phyloP scores from a whole-genome alignment of 441 rosid species.

The Erodium texanum region DNA sequence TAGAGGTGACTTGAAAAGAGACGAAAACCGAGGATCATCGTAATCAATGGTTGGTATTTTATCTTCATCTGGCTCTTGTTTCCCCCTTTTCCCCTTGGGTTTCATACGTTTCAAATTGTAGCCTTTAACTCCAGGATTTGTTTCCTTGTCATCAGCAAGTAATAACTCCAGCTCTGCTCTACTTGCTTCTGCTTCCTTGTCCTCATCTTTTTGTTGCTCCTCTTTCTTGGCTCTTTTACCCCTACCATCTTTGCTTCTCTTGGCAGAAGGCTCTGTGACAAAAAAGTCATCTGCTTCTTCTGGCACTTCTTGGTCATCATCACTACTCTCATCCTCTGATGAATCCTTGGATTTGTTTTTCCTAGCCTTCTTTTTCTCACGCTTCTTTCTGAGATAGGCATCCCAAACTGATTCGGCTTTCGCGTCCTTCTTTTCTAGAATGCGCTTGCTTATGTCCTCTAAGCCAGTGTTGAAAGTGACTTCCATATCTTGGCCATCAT shows the following conservation, averaged over 20 bases:
- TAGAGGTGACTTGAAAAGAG: slow-evolving; percentile 41
- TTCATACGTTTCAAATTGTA: slow-evolving; percentile 58
- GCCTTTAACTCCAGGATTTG: slow-evolving; percentile 49
- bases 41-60: slow-evolving; percentile 54
- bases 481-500: slow-evolving; percentile 73
- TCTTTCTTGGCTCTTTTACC: slow-evolving; percentile 23
- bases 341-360: slow-evolving; percentile 45
- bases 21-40: slow-evolving; percentile 64
- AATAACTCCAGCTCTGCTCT: slow-evolving; percentile 79
- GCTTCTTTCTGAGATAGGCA: slow-evolving; percentile 40
- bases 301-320: slow-evolving; percentile 30
- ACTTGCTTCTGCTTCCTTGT: slow-evolving; percentile 47
- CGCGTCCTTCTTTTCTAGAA: slow-evolving; percentile 62
- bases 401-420: slow-evolving; percentile 78
- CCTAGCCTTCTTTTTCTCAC: slow-evolving; percentile 63
- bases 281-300: slow-evolving; percentile 65
- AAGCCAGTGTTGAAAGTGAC: slow-evolving; percentile 80
- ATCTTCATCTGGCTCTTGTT: slow-evolving; percentile 39
- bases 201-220: slow-evolving; percentile 16
- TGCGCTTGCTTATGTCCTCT: slow-evolving; percentile 73
- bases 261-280: slow-evolving; percentile 42
- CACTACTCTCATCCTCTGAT: slow-evolving; percentile 46
- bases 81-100: slow-evolving; percentile 47
- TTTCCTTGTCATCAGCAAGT: slow-evolving; percentile 65
- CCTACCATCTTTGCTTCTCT: slow-evolving; percentile 27